Evolutionary conservation across 352 stramenopile genomes (phyloP).

Genomic region (Blastocystis sp.): DNA sequence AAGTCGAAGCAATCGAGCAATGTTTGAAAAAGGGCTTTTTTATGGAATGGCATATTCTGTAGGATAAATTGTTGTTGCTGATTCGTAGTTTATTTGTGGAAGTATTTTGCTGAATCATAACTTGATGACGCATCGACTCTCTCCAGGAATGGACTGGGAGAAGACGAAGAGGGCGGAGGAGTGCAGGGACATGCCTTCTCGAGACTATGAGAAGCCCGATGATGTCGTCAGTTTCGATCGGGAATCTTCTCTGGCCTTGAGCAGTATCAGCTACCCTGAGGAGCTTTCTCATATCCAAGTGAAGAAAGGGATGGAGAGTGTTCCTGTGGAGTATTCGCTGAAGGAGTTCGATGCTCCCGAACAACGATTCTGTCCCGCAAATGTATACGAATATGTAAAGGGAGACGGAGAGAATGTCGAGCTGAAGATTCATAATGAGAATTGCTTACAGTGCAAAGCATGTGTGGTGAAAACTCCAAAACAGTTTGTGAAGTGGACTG

Average conservation of each 20-base stretch:
- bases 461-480: conserved; percentile 98
- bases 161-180: conserved; percentile 82
- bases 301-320: conserved; percentile 78
- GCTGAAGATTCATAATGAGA: conserved; percentile 95
- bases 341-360: conserved; percentile 89
- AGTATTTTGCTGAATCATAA: background rate
- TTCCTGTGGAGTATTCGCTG: conserved; percentile 74
- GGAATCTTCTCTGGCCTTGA: background rate
- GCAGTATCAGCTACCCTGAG: conserved; percentile 89
- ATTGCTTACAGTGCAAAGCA: conserved; percentile 98
- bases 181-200: conserved; percentile 73
- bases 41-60: conserved; percentile 3
- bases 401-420: conserved; percentile 78
- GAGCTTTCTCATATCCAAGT: conserved; percentile 91
- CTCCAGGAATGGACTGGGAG: conserved; percentile 72
- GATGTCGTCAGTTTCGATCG: conserved; percentile 79
- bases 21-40: conserved; percentile 30
- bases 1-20: background rate
- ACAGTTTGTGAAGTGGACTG: conserved; percentile 97
- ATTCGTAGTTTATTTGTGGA: background rate
- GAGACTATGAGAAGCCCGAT: conserved; percentile 87
- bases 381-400: conserved; percentile 95
- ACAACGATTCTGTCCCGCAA: conserved; percentile 91
- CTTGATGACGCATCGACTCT: background rate
- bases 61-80: background rate